phyloP scores from a whole-genome alignment of 164 flowering plant species.

The Piper betle region DNA sequence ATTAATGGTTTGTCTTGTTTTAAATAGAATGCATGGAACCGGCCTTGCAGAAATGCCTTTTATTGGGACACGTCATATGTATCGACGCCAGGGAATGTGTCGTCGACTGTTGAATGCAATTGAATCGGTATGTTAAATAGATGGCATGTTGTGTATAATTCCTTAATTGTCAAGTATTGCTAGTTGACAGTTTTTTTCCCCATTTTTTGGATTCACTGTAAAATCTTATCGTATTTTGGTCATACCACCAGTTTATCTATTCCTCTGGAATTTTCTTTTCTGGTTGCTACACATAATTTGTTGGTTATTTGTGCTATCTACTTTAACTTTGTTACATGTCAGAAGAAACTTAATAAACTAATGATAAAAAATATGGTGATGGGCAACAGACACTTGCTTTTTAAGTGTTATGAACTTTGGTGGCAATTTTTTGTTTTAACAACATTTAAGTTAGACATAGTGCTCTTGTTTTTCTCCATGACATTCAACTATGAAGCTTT shows the following conservation, averaged over 20 bases:
- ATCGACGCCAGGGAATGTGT: conserved; percentile 98
- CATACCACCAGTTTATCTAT: neutral
- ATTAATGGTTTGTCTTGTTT: neutral
- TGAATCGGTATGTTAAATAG: conserved; percentile 40
- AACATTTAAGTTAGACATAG: neutral
- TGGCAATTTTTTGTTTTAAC: neutral
- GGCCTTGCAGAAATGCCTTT: conserved; percentile 96
- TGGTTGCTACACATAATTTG: neutral
- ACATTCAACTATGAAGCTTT: neutral
- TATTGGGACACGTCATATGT: conserved; percentile 87
- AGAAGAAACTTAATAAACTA: too few relatives aligned
- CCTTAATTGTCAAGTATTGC: too few relatives aligned
- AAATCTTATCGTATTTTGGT: too few relatives aligned
- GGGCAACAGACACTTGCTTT: neutral
- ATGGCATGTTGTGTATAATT: neutral
- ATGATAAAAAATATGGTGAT: neutral
- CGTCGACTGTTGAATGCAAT: conserved; percentile 72
- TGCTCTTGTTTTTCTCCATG: too few relatives aligned
- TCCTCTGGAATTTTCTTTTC: neutral
- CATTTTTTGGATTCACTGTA: neutral
- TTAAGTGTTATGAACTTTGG: neutral
- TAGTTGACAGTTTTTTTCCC: neutral
- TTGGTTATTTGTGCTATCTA: neutral
- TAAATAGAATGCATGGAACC: conserved; percentile 73
- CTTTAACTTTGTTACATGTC: neutral